A percentile compares a stretch with the other conserved stretches of the same genome.
These are phyloP conservation scores for Magnaporthales sp. DNA, from an alignment of 2,329 filamentous ascomycete genomes.

Conservation along the genomic window DNA sequence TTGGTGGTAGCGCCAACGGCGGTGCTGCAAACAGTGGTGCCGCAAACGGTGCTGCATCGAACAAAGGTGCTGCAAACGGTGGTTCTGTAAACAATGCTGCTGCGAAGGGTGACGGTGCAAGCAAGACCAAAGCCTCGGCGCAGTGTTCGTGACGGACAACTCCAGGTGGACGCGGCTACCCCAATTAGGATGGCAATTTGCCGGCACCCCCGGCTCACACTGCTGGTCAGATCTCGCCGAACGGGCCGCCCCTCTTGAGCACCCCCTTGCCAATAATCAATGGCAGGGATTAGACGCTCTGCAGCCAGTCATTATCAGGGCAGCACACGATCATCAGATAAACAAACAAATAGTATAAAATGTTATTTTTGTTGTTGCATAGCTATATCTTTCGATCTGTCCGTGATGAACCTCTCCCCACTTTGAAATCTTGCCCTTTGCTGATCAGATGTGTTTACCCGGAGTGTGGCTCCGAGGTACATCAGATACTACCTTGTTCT, in stretches of 20 bases:
- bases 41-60: neutral
- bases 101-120: too few relatives aligned
- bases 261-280: neutral
- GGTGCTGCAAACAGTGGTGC: neutral
- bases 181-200: neutral
- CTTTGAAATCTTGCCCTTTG: neutral
- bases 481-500: neutral
- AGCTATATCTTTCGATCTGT: neutral
- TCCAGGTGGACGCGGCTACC: neutral
- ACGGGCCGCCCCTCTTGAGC: neutral
- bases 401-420: neutral
- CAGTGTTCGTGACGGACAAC: neutral
- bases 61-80: too few relatives aligned
- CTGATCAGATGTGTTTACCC: neutral
- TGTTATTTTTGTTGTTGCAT: neutral
- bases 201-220: neutral
- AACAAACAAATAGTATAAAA: neutral
- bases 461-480: neutral
- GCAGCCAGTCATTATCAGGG: neutral
- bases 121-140: too few relatives aligned
- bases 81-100: neutral
- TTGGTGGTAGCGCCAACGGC: slow-evolving; percentile 3
- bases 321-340: neutral
- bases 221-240: neutral
- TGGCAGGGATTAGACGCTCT: neutral